Base-by-base conservation (phyloP, 345 rosid genomes). In the Citrus maxima region DNA sequence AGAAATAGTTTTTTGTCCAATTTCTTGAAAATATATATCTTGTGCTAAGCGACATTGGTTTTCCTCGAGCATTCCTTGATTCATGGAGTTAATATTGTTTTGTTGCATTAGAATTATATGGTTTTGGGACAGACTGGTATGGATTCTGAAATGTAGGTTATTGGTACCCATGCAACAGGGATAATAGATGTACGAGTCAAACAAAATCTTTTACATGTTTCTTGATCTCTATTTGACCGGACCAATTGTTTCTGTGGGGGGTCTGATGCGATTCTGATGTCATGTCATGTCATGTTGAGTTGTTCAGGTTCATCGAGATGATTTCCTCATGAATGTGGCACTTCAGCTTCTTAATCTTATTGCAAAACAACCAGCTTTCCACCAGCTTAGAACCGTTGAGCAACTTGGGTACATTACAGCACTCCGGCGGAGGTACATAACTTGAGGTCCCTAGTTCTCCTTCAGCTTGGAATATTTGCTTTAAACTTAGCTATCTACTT, bases 311-410 rank as follows among this genome's bases (percentile, higher is more conserved):
- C 93, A 95, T 81, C 92, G 67, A 78, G 99, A 93, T 85, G 97
- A 93, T 78, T 86, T 91, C 76, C 32, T 85, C 67, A 78, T 88
- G 92, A 95, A 95, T 79, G 92, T 85, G 67, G 90, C 90, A 81
- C 95, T 95, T 82, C 95, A 92, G 88, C 95, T 92, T 71, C 84
- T 95, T 80, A 88, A 87, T 82, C 89, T 92, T 13, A 81, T 88
- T 34, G 95, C 97, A 82, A 93, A 93, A 88, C 95, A 93, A 85
- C 88, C 96, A 38, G 91, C 98, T 77, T 92, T 92, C 88, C 97
- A 95, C 87, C 99, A 95, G 89, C 99, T 95, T 84, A 88, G 99
- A 86, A 87, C 97, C 18, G 93, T 95, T 12, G 97, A 95, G 87
- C 98, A 93, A 81, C 98, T 95, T 79, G 98, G 99, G 59, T 95